Percentiles rank a stretch among this genome's conserved stretches.
These are phyloP conservation scores for Senecio squalidus DNA, from an alignment of 140 eudicot genomes.

Conservation along the genomic window DNA sequence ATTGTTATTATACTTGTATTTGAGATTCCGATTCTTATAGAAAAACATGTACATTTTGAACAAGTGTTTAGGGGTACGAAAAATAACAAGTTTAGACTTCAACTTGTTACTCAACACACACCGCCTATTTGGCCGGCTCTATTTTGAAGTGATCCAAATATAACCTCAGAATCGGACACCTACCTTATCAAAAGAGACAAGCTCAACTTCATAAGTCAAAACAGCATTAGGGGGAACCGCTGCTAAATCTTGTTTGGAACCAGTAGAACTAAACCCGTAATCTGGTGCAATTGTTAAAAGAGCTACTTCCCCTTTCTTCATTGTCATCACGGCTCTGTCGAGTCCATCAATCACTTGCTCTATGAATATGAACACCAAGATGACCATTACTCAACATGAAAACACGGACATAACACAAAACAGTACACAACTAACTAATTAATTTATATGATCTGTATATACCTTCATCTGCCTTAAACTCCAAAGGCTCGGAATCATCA, in stretches of 20 bases:
- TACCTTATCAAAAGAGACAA: slow-evolving; percentile 80
- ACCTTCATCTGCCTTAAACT: slow-evolving; percentile 96
- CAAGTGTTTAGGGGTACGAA: no score
- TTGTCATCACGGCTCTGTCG: slow-evolving; percentile 68
- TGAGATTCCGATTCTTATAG: no score
- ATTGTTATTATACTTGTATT: no score
- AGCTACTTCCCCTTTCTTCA: slow-evolving; percentile 96
- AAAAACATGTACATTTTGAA: no score
- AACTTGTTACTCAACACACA: no score
- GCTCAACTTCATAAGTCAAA: slow-evolving; percentile 69
- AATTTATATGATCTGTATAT: neutral
- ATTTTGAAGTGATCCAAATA: neutral
- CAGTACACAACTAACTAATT: neutral
- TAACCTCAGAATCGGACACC: neutral
- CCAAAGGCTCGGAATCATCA: slow-evolving; percentile 57
- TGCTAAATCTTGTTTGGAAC: slow-evolving; percentile 72
- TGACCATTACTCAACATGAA: neutral
- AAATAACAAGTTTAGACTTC: no score
- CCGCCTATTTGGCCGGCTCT: neutral
- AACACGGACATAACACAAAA: neutral
- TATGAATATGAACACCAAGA: slow-evolving; percentile 15
- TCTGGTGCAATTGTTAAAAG: slow-evolving; percentile 66
- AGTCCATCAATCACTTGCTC: slow-evolving; percentile 95
- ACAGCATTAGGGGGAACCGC: slow-evolving; percentile 81
- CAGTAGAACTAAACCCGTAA: slow-evolving; percentile 77